Base-by-base conservation (phyloP, 768 basidiomycete species). In the Lactarius indigo region DNA sequence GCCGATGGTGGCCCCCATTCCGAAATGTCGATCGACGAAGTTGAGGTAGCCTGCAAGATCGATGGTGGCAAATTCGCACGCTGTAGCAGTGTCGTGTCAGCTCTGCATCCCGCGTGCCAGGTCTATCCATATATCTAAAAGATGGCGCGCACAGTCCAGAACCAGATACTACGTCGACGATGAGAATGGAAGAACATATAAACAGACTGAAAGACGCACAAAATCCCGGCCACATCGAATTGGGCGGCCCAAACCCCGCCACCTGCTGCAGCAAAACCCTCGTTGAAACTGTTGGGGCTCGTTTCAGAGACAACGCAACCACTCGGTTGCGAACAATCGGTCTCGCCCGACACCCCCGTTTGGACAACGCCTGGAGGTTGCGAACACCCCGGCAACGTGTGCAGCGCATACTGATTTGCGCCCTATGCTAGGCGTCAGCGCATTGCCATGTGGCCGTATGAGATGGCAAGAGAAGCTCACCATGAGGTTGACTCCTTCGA, bases 201-300 rank as follows among this genome's bases (percentile, higher is more conserved):
- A 50, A 2, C 1, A 2, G 5, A 26, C 12, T 35, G 10, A 58
- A 23, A 31, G 31, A 72, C 82, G 73, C 69, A 82, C 79, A 74
- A 83, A 44, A 85, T 78, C 23, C 84, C 88, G 1, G 81, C 74
- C 7, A 80, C 78, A 59, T 89, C 89, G 68, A 90, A 87, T 70
- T 90, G 88, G 3, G 87, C 81, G 2, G 89, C 89, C 75, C 80
- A 93, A 1, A 87, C 85, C 5, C 87, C 87, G 7, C 87, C 87
- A n/a, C 86, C 85, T 2, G 78, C 80, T 3, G 74, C 62, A 8
- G 79, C 79, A 67, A 85, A 85, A 6, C 74, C 77, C n/a, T 69
- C 70, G 5, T 78, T 79, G 64, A 76, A 84, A 60, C 79, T 80
- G 63, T 78, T 78, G 26, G 76, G 71, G 61, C 75, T 73, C n/a